These are phyloP conservation scores for Trypanosoma vivax DNA, from an alignment of 208 protist species.

Conservation along the genomic window DNA sequence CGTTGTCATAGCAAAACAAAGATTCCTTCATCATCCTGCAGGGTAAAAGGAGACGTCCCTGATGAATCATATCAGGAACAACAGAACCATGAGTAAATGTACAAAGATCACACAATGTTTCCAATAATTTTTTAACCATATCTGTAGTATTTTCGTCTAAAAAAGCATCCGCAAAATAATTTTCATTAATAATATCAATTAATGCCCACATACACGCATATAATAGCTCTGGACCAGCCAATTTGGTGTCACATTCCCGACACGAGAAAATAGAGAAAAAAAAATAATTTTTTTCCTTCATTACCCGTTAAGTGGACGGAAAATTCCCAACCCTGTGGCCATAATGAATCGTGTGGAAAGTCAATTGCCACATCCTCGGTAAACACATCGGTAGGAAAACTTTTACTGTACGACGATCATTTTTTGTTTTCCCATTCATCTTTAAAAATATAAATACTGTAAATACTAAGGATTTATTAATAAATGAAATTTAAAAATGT, in stretches of 20 bases:
- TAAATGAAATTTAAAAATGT: no score
- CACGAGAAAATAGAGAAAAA: constrained; percentile 53
- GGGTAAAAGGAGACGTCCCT: constrained; percentile 27
- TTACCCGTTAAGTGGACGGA: constrained; percentile 31
- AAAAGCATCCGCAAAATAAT: constrained; percentile 47
- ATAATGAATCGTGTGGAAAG: constrained; percentile 7
- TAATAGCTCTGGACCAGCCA: constrained; percentile 10
- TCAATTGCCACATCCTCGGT: constrained; percentile 18
- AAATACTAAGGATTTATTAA: no score
- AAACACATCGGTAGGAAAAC: constrained; percentile 12
- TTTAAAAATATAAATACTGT: no score
- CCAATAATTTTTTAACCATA: no score
- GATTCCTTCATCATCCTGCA: constrained; percentile 26
- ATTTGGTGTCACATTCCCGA: constrained; percentile 14
- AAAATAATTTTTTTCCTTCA: constrained; percentile 17
- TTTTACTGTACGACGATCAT: constrained; percentile 4
- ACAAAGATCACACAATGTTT: no score
- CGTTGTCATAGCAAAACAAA: constrained; percentile 16
- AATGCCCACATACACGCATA: constrained; percentile 55
- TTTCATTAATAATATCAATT: constrained; percentile 28
- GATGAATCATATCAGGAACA: constrained; percentile 27
- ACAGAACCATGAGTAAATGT: constrained; percentile 19
- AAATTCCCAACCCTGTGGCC: constrained; percentile 54
- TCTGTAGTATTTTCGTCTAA: constrained; percentile 24
- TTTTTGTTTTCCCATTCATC: constrained; percentile 5